phyloP scores from a whole-genome alignment of 306 rosid genomes.

The Mucuna pruriens region DNA sequence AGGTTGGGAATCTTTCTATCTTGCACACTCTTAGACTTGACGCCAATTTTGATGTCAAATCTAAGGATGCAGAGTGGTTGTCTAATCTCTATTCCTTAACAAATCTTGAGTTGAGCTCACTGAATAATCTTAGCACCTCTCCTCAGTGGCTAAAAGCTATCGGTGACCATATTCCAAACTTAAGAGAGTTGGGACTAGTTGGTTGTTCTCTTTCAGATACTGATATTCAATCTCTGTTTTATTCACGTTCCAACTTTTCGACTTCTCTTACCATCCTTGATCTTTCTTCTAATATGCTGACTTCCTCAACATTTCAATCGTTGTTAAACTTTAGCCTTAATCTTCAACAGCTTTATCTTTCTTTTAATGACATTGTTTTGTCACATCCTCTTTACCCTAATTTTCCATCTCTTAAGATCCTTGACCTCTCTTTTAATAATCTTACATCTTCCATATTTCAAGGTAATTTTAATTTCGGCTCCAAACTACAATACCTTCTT shows the following conservation, averaged over 20 bases:
- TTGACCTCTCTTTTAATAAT: background rate
- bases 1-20: background rate
- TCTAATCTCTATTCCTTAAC: background rate
- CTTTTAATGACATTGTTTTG: background rate
- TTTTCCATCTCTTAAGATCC: constrained; percentile 16
- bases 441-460: background rate
- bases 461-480: background rate
- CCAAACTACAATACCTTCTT: background rate
- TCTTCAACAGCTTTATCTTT: constrained; percentile 6
- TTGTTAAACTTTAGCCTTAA: background rate
- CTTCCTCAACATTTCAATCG: background rate
- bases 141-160: background rate
- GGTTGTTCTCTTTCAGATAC: background rate
- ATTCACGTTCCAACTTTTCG: background rate
- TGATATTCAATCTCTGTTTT: background rate
- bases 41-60: background rate
- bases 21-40: background rate
- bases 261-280: constrained; percentile 22
- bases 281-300: background rate
- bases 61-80: background rate
- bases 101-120: background rate
- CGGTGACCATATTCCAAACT: background rate
- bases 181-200: background rate
- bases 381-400: too few relatives aligned
- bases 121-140: background rate